A percentile compares a stretch with the other conserved stretches of the same genome.
phyloP scores from a whole-genome alignment of 495 filamentous ascomycete species.

The Aspergillus biplanus region DNA sequence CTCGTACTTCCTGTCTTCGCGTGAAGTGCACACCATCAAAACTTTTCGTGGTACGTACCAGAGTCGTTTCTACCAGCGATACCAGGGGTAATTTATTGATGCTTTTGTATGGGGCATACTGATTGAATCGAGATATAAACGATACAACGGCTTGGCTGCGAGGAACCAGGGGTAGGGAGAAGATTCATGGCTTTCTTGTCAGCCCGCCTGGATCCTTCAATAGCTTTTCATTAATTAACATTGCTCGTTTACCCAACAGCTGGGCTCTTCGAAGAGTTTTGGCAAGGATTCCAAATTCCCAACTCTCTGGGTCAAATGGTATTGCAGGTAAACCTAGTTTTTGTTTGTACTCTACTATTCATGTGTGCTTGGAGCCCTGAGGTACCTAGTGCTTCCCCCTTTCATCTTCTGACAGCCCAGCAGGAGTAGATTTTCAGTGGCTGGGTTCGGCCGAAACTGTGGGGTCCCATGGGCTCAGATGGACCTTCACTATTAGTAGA shows the following conservation, averaged over 20 bases:
- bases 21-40: too few species aligned
- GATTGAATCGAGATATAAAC: neutral
- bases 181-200: neutral
- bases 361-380: neutral
- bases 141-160: neutral
- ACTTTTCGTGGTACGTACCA: too few species aligned
- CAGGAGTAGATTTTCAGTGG: neutral
- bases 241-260: neutral
- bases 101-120: neutral
- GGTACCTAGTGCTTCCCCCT: neutral
- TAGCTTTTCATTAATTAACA: conserved; percentile 1
- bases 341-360: neutral
- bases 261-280: neutral
- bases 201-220: neutral
- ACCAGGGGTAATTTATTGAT: neutral
- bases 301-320: neutral
- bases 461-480: neutral
- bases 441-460: conserved; percentile 23
- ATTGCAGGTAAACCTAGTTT: neutral
- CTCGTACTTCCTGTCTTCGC: too few species aligned
- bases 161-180: neutral
- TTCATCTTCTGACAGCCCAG: neutral
- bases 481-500: neutral
- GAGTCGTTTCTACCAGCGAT: neutral
- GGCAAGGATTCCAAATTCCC: neutral